Conservation (phyloP, 768 basidiomycete species). For the Auricularia sp. region DNA sequence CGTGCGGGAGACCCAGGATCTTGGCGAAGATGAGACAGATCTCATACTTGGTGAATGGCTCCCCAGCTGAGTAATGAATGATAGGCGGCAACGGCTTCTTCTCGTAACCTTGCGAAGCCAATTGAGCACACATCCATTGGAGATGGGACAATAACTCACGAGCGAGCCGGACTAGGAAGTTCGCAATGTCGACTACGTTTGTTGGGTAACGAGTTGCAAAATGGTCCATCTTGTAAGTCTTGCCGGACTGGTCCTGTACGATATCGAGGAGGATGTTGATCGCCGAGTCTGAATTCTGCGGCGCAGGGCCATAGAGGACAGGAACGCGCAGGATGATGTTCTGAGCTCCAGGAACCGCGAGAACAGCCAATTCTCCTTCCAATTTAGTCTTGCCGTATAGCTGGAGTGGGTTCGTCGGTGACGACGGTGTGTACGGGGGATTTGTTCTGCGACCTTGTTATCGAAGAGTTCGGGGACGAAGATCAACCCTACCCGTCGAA, state of each 20-base stretch:
- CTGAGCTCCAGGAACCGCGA: constrained; percentile 46
- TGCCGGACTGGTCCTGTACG: constrained; percentile 77
- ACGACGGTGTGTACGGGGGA: constrained; percentile 74
- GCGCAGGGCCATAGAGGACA: constrained; percentile 84
- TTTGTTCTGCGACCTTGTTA: constrained; percentile 28
- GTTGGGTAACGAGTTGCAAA: constrained; percentile 85
- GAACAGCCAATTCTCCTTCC: constrained; percentile 73
- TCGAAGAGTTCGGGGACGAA: neutral
- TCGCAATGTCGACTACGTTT: constrained; percentile 77
- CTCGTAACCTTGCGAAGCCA: neutral
- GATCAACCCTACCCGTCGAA: constrained; percentile 54
- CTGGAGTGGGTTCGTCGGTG: constrained; percentile 73
- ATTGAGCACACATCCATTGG: no score
- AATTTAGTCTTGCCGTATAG: constrained; percentile 82
- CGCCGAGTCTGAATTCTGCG: constrained; percentile 78
- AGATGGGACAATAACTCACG: constrained; percentile 30
- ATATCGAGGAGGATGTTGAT: constrained; percentile 84
- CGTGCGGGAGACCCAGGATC: constrained; percentile 58
- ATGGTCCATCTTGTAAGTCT: constrained; percentile 91
- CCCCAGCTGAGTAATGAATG: constrained; percentile 75
- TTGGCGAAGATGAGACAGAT: constrained; percentile 74
- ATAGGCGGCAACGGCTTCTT: constrained; percentile 49
- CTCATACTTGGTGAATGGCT: constrained; percentile 86
- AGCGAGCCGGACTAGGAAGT: constrained; percentile 68
- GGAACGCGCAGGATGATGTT: constrained; percentile 78